A percentile compares a stretch with the other conserved stretches of the same genome.
These are phyloP conservation scores for Blastocystis hominis DNA, from an alignment of 352 stramenopile species.

Conservation along the genomic window DNA sequence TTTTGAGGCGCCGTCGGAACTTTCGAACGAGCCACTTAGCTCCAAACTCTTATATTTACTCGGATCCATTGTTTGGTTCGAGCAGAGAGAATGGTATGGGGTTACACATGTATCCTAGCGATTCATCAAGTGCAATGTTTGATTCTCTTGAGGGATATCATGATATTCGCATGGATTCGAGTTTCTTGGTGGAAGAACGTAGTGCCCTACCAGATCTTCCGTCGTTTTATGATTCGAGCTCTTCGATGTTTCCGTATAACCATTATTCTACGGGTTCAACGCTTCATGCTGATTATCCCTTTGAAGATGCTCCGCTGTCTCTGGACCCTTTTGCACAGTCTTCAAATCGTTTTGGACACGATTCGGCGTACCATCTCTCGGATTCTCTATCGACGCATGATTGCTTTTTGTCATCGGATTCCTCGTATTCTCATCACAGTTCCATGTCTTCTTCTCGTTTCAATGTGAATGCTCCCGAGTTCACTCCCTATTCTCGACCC, in stretches of 20 bases:
- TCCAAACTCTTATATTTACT: not conserved
- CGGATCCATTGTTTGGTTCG: not conserved
- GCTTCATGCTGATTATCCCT: not conserved
- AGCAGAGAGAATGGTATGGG: not conserved
- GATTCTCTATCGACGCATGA: not conserved
- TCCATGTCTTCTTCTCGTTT: not conserved
- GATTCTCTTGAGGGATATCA: not conserved
- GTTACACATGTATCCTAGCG: not conserved
- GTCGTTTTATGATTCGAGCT: not conserved
- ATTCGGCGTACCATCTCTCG: not conserved
- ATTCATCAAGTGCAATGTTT: not conserved
- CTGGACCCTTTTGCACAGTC: not conserved
- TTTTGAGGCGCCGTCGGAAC: not conserved
- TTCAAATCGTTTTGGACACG: not conserved
- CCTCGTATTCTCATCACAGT: not conserved
- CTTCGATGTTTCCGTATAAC: not conserved
- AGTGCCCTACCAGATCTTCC: not conserved
- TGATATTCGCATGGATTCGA: not conserved
- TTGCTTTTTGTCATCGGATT: not conserved
- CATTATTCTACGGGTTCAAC: not conserved
- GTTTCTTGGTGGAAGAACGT: not conserved
- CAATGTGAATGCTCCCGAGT: not conserved
- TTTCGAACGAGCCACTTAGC: not conserved
- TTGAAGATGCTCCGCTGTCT: not conserved
- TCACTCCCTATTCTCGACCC: not conserved